A percentile compares a stretch with the other conserved stretches of the same genome.
phyloP scores from a whole-genome alignment of 23 red algal genomes.

The Gracilariopsis chorda region DNA sequence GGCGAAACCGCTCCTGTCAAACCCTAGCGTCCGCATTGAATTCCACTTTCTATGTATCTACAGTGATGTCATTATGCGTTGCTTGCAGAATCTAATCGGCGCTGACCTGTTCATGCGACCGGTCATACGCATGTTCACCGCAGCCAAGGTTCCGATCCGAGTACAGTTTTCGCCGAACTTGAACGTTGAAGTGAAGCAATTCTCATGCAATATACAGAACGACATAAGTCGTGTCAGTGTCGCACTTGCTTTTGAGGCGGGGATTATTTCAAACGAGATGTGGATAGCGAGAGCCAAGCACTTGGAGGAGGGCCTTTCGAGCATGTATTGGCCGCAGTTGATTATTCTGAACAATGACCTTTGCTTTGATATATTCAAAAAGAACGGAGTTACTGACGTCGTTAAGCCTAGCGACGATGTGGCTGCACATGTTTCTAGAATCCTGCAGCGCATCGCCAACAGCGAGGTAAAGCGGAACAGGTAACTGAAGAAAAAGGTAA shows the following conservation, averaged over 20 bases:
- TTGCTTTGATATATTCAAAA: background rate
- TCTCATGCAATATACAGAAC: background rate
- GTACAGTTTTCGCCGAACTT: background rate
- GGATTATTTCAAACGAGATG: background rate
- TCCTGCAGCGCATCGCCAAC: background rate
- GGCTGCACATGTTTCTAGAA: background rate
- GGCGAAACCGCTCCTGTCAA: background rate
- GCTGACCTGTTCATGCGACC: background rate
- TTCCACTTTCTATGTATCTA: background rate
- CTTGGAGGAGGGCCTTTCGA: background rate
- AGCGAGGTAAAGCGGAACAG: background rate
- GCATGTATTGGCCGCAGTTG: background rate
- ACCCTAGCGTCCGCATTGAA: background rate
- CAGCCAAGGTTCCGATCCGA: background rate
- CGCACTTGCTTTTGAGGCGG: constrained; percentile 10
- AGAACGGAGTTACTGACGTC: constrained; percentile 9
- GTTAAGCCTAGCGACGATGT: background rate
- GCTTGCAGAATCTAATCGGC: background rate
- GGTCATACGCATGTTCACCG: background rate
- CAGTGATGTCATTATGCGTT: background rate
- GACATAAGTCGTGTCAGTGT: background rate
- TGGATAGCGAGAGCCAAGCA: constrained; percentile 21
- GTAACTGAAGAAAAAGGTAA: too few species aligned
- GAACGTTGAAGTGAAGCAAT: background rate
- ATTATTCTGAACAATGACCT: background rate